A percentile compares a stretch with the other conserved stretches of the same genome.
phyloP scores from a whole-genome alignment of 1,284 basidiomycete species.

The Trametes versicolor region DNA sequence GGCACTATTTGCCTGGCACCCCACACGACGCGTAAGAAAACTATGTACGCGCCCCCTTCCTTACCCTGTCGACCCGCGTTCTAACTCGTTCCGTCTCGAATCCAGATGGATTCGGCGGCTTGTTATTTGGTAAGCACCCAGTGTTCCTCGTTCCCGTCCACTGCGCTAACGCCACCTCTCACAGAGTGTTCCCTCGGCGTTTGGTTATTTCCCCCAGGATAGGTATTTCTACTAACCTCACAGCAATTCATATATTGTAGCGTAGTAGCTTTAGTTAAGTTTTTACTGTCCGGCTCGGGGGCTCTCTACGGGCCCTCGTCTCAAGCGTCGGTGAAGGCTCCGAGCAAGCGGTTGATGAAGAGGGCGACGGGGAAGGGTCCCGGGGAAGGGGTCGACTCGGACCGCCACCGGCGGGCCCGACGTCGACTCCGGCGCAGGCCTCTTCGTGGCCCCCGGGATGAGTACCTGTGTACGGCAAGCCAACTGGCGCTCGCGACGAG shows the following conservation, averaged over 20 bases:
- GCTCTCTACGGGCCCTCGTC: slow-evolving; percentile 11
- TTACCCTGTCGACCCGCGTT: not conserved
- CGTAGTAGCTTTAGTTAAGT: not conserved
- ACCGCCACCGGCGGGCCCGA: not conserved
- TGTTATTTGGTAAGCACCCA: no score
- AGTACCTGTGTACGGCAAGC: slow-evolving; percentile 8
- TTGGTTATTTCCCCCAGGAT: no score
- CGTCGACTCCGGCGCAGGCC: slow-evolving; percentile 23
- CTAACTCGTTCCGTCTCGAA: not conserved
- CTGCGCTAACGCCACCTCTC: no score
- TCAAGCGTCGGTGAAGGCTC: slow-evolving; percentile 12
- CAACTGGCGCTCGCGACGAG: no score
- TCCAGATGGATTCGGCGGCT: not conserved
- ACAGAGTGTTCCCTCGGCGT: no score
- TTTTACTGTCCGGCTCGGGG: slow-evolving; percentile 7
- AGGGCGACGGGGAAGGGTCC: slow-evolving; percentile 18
- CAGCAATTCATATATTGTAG: not conserved
- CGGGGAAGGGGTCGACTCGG: slow-evolving; percentile 13
- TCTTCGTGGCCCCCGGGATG: slow-evolving; percentile 24
- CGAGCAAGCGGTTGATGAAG: slow-evolving; percentile 18
- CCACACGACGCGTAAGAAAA: not conserved
- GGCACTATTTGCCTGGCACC: no score
- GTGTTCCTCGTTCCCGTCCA: no score
- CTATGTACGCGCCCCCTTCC: not conserved
- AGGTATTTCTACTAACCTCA: no score